Conservation (phyloP, 2,329 filamentous ascomycete genomes). For the Hypoxylon sp. region DNA sequence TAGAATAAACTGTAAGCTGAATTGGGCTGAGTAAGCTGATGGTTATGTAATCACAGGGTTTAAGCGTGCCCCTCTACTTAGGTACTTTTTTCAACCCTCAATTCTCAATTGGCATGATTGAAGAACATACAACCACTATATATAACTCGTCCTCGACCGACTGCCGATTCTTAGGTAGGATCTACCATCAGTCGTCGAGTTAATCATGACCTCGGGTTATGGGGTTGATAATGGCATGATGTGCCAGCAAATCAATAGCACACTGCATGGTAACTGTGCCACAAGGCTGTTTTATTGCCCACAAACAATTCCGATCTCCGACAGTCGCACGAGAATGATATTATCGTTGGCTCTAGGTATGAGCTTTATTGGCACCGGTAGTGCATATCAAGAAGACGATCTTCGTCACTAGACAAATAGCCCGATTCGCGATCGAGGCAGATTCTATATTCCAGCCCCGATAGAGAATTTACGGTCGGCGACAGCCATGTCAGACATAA, state of each 20-base stretch:
- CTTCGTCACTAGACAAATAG: not conserved
- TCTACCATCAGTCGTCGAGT: not conserved
- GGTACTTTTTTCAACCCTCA: too few species aligned
- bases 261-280: slow-evolving; percentile 1
- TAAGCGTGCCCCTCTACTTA: too few species aligned
- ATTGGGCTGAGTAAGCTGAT: too few species aligned
- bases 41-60: too few species aligned
- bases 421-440: not conserved
- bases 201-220: not conserved
- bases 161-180: not conserved
- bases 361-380: not conserved
- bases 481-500: not conserved
- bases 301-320: not conserved
- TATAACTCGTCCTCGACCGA: not conserved
- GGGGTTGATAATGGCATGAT: not conserved
- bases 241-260: not conserved
- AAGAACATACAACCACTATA: not conserved
- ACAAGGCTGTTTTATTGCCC: not conserved
- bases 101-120: too few species aligned
- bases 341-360: not conserved
- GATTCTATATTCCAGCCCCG: not conserved
- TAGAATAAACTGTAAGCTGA: too few species aligned
- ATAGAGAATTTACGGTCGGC: not conserved
- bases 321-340: not conserved
- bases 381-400: not conserved